Conservation (phyloP, 768 basidiomycete species). For the Agaricus sinodeliciosus region DNA sequence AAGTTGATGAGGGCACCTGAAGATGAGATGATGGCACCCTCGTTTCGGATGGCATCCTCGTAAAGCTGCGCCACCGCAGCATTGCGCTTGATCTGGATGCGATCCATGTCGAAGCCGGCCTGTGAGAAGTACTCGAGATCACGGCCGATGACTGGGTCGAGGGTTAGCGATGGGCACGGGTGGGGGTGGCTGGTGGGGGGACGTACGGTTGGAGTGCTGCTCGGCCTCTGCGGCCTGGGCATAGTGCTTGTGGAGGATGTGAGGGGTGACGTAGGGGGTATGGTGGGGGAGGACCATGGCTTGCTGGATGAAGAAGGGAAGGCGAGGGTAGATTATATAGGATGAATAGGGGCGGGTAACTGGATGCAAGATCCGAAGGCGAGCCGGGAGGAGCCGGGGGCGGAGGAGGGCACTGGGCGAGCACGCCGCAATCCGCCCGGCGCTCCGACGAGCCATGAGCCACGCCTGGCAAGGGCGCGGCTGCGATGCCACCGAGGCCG, state of each 20-base stretch:
- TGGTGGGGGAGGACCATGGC: conserved; percentile 58
- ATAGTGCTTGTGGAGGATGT: conserved; percentile 84
- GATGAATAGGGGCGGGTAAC: conserved; percentile 13
- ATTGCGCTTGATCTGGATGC: conserved; percentile 93
- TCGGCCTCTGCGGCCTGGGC: conserved; percentile 70
- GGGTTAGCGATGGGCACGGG: conserved; percentile 2
- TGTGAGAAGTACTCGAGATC: conserved; percentile 98
- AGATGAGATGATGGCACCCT: conserved; percentile 96
- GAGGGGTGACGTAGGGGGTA: conserved; percentile 83
- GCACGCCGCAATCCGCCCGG: neutral
- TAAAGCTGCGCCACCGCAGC: conserved; percentile 86
- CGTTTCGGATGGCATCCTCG: conserved; percentile 97
- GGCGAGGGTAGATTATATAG: conserved; percentile 15
- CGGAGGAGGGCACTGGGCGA: too few species aligned
- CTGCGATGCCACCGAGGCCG: neutral
- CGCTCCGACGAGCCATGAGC: conserved; percentile 2
- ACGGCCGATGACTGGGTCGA: conserved; percentile 70
- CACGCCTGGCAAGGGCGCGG: conserved; percentile 14
- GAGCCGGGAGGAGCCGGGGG: conserved; percentile 2
- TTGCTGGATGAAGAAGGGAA: conserved; percentile 8
- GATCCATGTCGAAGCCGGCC: conserved; percentile 98
- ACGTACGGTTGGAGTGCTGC: conserved; percentile 50
- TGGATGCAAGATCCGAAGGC: conserved; percentile 17
- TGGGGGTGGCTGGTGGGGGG: conserved; percentile 1
- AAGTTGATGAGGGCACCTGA: conserved; percentile 99